Evolutionary conservation across 2,329 filamentous ascomycete species (phyloP).

Genomic region (Triangularia verruculosa): DNA sequence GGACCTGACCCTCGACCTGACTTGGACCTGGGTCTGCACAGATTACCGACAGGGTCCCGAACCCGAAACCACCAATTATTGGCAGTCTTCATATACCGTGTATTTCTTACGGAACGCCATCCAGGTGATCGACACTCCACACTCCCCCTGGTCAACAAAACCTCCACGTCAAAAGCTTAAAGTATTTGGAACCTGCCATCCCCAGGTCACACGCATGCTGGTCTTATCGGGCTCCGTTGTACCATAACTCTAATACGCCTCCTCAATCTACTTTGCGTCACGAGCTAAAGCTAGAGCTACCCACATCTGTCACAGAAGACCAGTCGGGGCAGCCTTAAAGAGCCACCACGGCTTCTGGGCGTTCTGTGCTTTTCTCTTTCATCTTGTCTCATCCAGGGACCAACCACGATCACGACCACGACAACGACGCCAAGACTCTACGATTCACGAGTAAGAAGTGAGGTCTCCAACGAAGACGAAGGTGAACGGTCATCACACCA

Average conservation of each 20-base stretch:
- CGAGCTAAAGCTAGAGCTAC: background rate
- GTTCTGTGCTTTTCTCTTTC: too few species aligned
- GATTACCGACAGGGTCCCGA: slow-evolving; percentile 19
- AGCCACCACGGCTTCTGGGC: too few species aligned
- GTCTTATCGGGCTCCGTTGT: slow-evolving; percentile 1
- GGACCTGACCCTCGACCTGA: slow-evolving; percentile 1
- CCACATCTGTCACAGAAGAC: background rate
- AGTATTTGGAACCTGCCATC: slow-evolving; percentile 10
- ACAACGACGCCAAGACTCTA: background rate
- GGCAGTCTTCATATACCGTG: slow-evolving; percentile 20
- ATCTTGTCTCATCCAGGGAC: too few species aligned
- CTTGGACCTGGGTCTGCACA: background rate
- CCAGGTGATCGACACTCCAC: slow-evolving; percentile 40
- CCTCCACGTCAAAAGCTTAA: slow-evolving; percentile 1
- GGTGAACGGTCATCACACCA: background rate
- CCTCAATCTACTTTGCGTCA: background rate
- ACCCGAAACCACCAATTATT: slow-evolving; percentile 17
- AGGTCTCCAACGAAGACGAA: background rate
- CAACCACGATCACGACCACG: background rate
- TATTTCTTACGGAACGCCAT: slow-evolving; percentile 29
- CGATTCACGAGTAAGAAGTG: background rate
- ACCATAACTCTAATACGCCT: background rate
- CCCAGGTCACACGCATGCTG: background rate
- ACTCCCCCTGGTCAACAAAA: slow-evolving; percentile 39
- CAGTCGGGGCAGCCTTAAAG: too few species aligned